Evolutionary conservation across 2,329 filamentous ascomycete genomes (phyloP), one percentile per base, ranked within the genome.

Genomic region (Epichloe sylvatica): DNA sequence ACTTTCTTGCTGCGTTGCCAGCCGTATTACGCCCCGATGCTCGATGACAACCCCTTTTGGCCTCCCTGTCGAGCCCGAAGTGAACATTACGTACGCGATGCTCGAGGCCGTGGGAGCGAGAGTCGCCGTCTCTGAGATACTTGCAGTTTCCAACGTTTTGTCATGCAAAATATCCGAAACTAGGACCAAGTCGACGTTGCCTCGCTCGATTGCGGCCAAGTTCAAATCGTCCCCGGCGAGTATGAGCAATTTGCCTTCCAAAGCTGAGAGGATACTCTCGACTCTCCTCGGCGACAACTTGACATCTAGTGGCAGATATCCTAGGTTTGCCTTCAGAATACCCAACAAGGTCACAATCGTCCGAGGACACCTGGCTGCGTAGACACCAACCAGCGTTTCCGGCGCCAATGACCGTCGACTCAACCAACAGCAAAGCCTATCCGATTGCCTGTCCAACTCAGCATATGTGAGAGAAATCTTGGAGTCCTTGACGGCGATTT

Each of bases 31-130:
- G 2, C 53, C 53, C 6, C 44, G 49, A 37, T 61, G 59, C 30
- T 55, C 53, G 23, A 59, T 51, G 3, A 58, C 47, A 2, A 60
- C 47, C 3, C 57, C 57, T 35, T 61, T 61, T 1, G 59, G 57
- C 5, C 43, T 52, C 6, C 59, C 59, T 1, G 59, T 61, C 4
- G 52, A 54, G 9, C 59, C 59, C 2, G 47, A 49, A 0, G 58
- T 61, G 25, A 61, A 60, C 0, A 61, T 36, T 2, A 60, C 49
- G 37, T 59, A 61, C 0, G 53, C 55, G 19, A 49, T 15, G 33
- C 19, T 39, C n/a, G 39, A 15, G 34, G 47, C 36, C 17, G 35
- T 19, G 13, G 45, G 45, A 15, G 15, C 6, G 13, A n/a, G 13
- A 25, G 17, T 5, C 9, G 9, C 38, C 38, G 36, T 36, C 1